Base-by-base conservation (phyloP, 345 rosid species). In the Murraya koenigii region DNA sequence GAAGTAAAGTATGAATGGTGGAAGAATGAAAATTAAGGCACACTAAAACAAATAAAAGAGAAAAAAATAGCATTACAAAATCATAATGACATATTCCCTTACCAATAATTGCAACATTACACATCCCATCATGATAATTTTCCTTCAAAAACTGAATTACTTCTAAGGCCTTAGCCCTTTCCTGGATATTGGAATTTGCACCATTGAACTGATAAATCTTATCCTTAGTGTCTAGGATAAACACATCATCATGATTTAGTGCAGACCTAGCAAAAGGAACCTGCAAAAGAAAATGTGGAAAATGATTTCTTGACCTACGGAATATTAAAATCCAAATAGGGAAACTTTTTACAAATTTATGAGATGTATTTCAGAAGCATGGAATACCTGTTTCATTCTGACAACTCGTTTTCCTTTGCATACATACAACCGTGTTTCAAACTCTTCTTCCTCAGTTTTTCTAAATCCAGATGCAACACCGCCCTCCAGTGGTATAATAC, bases 131-230 rank as follows among this genome's bases (percentile, higher is more conserved):
- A 68, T 94, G 98, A 88, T 89, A 89, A 84, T 87, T 92, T 79
- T 94, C 98, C 86, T 94, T 94, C 81, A 94, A 86, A 87, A 87
- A 94, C 82, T 94, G 97, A 89, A 94, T 88, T 47, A 94, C 97
- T 89, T 87, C 98, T 86, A 92, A 88, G 60, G 99, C 97, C 87
- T 97, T 97, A 54, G 94, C 99, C 78, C 99, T 90, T 84, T 97
- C 99, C 81, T 97, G 99, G 80, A 97, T 94, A 84, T 90, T 97
- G 49, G 99, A 94, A 84, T 97, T 94, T 82, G 97, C 88, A 72
- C 98, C 99, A 81, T 97, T 97, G 89, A 97, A 97, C 87, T 97
- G 99, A 89, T 86, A 97, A 66, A 97, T 91, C 89, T 97, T 97
- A 60, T 86, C 79, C 79, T 89, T 77, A 54, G 92, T 87, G 79